Conservation (phyloP, 1,284 basidiomycete genomes). For the Pyrrhoderma lamaoense region DNA sequence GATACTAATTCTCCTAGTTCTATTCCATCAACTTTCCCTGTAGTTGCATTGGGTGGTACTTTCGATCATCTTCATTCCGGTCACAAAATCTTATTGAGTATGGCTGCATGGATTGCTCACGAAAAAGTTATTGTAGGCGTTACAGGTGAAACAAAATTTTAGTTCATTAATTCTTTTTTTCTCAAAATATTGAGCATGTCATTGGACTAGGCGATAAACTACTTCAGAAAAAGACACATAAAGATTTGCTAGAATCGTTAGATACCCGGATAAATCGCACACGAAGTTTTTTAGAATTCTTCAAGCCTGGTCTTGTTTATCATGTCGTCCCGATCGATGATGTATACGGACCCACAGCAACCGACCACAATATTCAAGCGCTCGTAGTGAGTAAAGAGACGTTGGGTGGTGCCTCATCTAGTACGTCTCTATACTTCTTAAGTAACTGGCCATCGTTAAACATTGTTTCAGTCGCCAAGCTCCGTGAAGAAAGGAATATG, state of each 20-base stretch:
- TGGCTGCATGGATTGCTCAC: constrained; percentile 77
- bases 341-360: constrained; percentile 82
- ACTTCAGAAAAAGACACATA: constrained; percentile 69
- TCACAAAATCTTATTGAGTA: constrained; percentile 94
- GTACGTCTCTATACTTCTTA: constrained; percentile 39
- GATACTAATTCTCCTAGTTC: constrained; percentile 5
- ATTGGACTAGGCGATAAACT: constrained; percentile 57
- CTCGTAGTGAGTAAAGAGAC: constrained; percentile 88
- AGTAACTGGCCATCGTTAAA: background rate
- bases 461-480: constrained; percentile 47
- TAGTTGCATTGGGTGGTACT: constrained; percentile 71
- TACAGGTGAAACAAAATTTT: constrained; percentile 54
- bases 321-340: constrained; percentile 72
- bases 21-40: constrained; percentile 27
- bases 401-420: constrained; percentile 60
- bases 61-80: constrained; percentile 98
- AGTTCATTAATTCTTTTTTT: constrained; percentile 9
- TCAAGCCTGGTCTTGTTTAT: constrained; percentile 55
- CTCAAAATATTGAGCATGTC: background rate
- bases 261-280: constrained; percentile 46
- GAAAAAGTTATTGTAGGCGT: constrained; percentile 86
- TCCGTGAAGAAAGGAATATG: constrained; percentile 47
- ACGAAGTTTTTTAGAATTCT: constrained; percentile 56
- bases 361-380: constrained; percentile 78
- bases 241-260: constrained; percentile 64